Evolutionary conservation across 768 basidiomycete species (phyloP).

Genomic region (Termitomyces sp.): DNA sequence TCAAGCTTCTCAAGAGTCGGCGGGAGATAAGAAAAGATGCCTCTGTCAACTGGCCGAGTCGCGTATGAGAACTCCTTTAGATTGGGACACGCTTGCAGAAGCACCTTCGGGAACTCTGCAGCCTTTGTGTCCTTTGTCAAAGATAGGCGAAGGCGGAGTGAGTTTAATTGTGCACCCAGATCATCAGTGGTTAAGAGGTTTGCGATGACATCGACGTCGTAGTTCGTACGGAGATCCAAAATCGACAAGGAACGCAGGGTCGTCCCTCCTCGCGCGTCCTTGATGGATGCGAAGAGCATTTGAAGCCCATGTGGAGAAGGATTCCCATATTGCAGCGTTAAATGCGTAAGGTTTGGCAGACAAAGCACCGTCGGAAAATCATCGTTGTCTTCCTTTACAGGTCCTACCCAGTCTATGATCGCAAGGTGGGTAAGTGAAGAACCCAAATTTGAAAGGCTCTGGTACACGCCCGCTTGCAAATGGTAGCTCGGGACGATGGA

Average conservation of each 20-base stretch:
- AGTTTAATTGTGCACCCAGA: background rate
- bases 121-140: background rate
- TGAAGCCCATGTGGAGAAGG: background rate
- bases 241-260: conserved; percentile 4
- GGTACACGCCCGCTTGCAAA: conserved; percentile 1
- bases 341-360: conserved; percentile 1
- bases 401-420: conserved; percentile 5
- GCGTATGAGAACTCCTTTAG: conserved; percentile 7
- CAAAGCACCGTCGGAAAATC: background rate
- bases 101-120: conserved; percentile 1
- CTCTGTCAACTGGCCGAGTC: background rate
- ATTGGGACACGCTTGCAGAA: conserved; percentile 2
- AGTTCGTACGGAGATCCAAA: conserved; percentile 2
- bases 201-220: conserved; percentile 3
- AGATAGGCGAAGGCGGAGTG: conserved; percentile 1
- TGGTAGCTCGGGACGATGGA: conserved; percentile 5
- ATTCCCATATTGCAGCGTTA: conserved; percentile 2
- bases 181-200: background rate
- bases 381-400: background rate
- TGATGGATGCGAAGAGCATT: conserved; percentile 6
- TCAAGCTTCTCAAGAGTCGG: conserved; percentile 5
- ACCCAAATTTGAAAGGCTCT: background rate
- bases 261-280: background rate
- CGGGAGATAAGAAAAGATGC: conserved; percentile 4
- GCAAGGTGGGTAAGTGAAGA: conserved; percentile 3